phyloP scores from a whole-genome alignment of 768 basidiomycete species.

The Suillus sp. region DNA sequence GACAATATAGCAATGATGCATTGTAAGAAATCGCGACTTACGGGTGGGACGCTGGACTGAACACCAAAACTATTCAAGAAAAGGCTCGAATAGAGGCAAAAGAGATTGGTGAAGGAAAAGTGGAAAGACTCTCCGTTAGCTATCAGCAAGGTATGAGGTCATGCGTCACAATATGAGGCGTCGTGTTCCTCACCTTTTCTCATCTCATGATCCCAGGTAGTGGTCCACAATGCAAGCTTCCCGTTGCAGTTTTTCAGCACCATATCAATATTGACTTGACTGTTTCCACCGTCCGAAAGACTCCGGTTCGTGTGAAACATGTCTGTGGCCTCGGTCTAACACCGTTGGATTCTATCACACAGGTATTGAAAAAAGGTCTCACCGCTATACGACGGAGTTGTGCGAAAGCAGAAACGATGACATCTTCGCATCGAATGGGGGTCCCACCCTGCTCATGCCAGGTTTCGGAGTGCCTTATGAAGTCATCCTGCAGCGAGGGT shows the following conservation, averaged over 20 bases:
- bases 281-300: slow-evolving; percentile 43
- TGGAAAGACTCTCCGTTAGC: slow-evolving; percentile 79
- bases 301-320: slow-evolving; percentile 61
- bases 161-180: not conserved
- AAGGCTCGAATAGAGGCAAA: slow-evolving; percentile 75
- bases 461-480: slow-evolving; percentile 63
- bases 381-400: slow-evolving; percentile 81
- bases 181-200: slow-evolving; percentile 49
- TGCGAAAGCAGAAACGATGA: slow-evolving; percentile 76
- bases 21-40: slow-evolving; percentile 33
- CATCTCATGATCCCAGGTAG: slow-evolving; percentile 75
- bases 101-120: slow-evolving; percentile 71
- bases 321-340: slow-evolving; percentile 74
- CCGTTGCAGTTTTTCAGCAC: slow-evolving; percentile 72
- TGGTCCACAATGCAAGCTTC: slow-evolving; percentile 72
- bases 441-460: slow-evolving; percentile 69
- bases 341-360: slow-evolving; percentile 1
- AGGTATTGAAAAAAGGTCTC: slow-evolving; percentile 28
- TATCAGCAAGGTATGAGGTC: slow-evolving; percentile 29
- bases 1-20: not conserved
- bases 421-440: slow-evolving; percentile 72
- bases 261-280: slow-evolving; percentile 73
- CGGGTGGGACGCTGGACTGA: slow-evolving; percentile 60
- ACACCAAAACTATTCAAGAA: slow-evolving; percentile 87
- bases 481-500: slow-evolving; percentile 52